Evolutionary conservation across 305 asterid genomes (phyloP), one percentile per base, ranked within the genome.

Genomic region (Petunia hybrid): DNA sequence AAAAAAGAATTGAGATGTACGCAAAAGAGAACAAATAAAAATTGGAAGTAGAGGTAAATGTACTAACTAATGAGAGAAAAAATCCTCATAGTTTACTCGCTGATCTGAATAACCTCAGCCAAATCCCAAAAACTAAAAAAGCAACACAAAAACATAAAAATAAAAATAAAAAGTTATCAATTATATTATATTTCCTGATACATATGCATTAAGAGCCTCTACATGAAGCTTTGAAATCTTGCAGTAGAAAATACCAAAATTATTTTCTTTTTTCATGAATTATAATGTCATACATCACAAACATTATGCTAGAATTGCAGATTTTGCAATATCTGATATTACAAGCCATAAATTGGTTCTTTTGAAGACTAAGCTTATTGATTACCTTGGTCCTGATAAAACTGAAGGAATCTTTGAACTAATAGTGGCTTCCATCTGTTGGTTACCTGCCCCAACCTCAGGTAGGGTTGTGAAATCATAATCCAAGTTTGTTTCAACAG

Each of bases 371-470:
- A n/a, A 57, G 22, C 42, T 6, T 42, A 10, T 31, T 22, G 1
- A 36, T 53, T 76, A 69, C 67, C 82, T 77, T 10, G 85, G 85
- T 4, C 79, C 80, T 0, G 82, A 82, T 63, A 78, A 67, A 12
- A 60, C 4, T 42, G 76, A 77, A 67, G 82, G 75, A 14, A 46
- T 5, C 8, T 36, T 6, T 35, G 3, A 1, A 10, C 56, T 77
- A 8, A 61, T 57, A 61, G 35, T 40, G 48, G 4, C 68, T 67
- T 45, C 78, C 48, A 1, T 13, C 36, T 42, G 60, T 55, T 5
- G 5, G 51, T 45, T 65, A 10, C 1, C 1, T 6, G 4, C 35
- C 48, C 10, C 4, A 9, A 56, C 22, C 12, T 22, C 36, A 0
- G 65, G 16, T 35, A 55, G 4, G 31, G 6, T 13, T 8, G n/a